Conservation (phyloP, 345 rosid genomes). For the Erodium maritimum region DNA sequence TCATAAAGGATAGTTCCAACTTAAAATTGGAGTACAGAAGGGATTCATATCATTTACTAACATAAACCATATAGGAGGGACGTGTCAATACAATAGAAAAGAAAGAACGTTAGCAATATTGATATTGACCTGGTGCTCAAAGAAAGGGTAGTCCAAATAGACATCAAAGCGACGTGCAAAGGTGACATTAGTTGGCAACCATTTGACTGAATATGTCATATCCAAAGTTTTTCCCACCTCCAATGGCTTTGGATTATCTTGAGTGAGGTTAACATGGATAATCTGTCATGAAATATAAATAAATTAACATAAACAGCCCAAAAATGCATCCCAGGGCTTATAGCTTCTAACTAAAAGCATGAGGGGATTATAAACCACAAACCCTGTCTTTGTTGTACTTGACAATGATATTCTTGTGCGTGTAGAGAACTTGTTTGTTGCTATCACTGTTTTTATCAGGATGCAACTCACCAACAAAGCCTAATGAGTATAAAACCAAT, state of each 20-base stretch:
- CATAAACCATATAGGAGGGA: neutral
- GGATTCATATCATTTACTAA: neutral
- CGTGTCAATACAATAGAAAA: neutral
- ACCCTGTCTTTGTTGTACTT: conserved; percentile 82
- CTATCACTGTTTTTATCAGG: conserved; percentile 68
- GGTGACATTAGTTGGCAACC: conserved; percentile 54
- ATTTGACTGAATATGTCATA: conserved; percentile 79
- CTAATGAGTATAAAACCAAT: conserved; percentile 20
- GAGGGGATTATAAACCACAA: conserved; percentile 5
- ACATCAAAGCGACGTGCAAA: conserved; percentile 91
- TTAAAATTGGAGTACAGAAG: neutral
- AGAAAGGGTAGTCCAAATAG: conserved; percentile 85
- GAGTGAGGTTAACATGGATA: conserved; percentile 80
- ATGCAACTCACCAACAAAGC: conserved; percentile 78
- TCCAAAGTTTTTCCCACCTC: conserved; percentile 54
- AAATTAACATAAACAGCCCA: conserved; percentile 3
- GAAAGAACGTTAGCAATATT: neutral
- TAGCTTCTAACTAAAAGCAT: neutral
- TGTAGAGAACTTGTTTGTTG: conserved; percentile 60
- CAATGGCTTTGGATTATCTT: conserved; percentile 63
- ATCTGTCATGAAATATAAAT: conserved; percentile 30
- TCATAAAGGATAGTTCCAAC: conserved; percentile 2
- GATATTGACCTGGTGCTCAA: conserved; percentile 76
- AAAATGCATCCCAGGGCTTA: neutral
- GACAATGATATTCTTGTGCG: conserved; percentile 59